Evolutionary conservation across 2,329 filamentous ascomycete genomes (phyloP), one percentile per base, ranked within the genome.

Genomic region (Alternaria rosae): DNA sequence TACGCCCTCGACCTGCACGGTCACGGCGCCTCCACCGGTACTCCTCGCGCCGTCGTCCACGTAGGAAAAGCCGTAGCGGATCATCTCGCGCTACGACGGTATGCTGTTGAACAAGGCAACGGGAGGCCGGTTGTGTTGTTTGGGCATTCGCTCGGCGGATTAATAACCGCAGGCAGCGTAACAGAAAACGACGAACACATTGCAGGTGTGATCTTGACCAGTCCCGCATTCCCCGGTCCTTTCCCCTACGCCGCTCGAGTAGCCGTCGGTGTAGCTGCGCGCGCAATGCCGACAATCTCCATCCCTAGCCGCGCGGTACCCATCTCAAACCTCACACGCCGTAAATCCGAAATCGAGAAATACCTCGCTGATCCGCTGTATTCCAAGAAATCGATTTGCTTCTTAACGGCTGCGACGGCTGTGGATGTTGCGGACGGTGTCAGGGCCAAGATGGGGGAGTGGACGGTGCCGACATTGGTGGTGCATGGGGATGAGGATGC

Each of bases 401-500:
- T 62, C 23, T n/a, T 59, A 28, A 47, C 54, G 6, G 60, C 55
- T 5, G 60, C 48, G 21, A 62, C 60, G 4, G 60, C 51, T 20
- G 30, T 62, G 15, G 60, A 62, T 28, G 45, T 44, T 12, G 38
- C 51, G 28, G 26, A 59, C n/a, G 21, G 38, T 12, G 28, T 62
- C 17, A 54, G 38, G 6, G 10, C 28, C 12, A 57, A 44, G 6
- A 4, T 59, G 11, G 13, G 15, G 17, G 20, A 17, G 2, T 62
- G 60, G 60, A 59, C 15, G 5, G 51, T 62, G 13, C 51, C 56
- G 9, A 62, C 56, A 15, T 20, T 62, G 21, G 48, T 62, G 8
- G 17, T 62, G 13, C 56, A 62, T 56, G 56, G 60, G 3, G 54
- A 58, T 9, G 51, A 44, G n/a, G 60, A 62, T 21, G 43, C 55